Percentiles rank a stretch among this genome's conserved stretches.
Evolutionary conservation across 192 early-diverging fungal species (phyloP).

Genomic region (Radiomyces spectabilis): DNA sequence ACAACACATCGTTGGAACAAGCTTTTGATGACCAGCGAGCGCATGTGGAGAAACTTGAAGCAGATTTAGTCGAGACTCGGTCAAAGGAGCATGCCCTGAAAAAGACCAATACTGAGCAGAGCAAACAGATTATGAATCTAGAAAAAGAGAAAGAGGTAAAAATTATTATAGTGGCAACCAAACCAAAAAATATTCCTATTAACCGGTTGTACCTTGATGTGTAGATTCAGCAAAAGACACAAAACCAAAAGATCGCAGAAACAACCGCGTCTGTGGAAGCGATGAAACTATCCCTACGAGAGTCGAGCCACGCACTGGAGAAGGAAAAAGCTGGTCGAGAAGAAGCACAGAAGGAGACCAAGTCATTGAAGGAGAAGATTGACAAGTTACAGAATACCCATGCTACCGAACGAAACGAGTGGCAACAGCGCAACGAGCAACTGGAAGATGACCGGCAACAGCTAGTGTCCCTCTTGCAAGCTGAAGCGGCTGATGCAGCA

Average conservation of each 20-base stretch:
- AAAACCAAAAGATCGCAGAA: too few species aligned
- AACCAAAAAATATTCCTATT: too few species aligned
- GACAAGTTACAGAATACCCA: not conserved
- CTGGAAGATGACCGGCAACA: not conserved
- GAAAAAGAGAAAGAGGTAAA: slow-evolving; percentile 51
- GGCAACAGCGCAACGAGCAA: not conserved
- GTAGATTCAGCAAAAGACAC: slow-evolving; percentile 22
- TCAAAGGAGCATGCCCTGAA: slow-evolving; percentile 37
- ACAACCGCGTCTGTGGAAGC: not conserved
- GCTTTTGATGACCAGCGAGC: not conserved
- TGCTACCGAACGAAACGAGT: not conserved
- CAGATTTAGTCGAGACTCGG: not conserved
- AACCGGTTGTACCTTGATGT: too few species aligned
- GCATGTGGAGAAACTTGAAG: not conserved
- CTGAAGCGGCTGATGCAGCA: not conserved
- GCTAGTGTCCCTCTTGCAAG: not conserved
- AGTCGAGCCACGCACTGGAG: too few species aligned
- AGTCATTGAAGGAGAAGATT: not conserved
- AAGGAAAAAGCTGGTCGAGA: not conserved
- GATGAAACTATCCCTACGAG: not conserved
- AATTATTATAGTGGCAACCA: too few species aligned
- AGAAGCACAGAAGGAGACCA: not conserved
- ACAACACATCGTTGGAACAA: not conserved
- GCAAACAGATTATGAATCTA: slow-evolving; percentile 41
- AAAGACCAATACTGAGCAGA: too few species aligned